Base-by-base conservation (phyloP, 805 yeast genomes). In the Candida saitoana region DNA sequence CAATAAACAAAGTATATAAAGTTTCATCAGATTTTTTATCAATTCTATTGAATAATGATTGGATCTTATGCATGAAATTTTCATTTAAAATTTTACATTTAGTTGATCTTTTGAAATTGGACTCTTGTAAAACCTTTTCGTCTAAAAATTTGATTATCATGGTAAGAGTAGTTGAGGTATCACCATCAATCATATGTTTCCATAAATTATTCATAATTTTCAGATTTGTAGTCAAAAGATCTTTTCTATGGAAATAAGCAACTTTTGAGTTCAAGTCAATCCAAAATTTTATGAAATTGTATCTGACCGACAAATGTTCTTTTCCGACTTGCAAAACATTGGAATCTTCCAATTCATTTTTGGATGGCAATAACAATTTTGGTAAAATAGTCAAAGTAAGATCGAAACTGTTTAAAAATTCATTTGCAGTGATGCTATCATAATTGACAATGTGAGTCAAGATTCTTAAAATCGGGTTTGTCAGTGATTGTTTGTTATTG, bases 21-120 rank as follows among this genome's bases (percentile, higher is more conserved):
- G 69, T 67, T n/a, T 22, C 38, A 38, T 73, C 49, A 18, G 17
- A 48, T 47, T 42, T 56, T 16, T 48, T 56, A 22, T 45, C 62
- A 25, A 47, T 38, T 41, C 52, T 62, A 20, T 39, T 34, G 32
- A 59, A 80, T 3, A 87, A 57, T 3, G 75, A 69, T 25, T 79
- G 75, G 22, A 87, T 49, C 41, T 79, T 79, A 19, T 73, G 70
- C 44, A 88, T 55, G 17, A 82, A 77, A 70, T 84, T 77, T 55
- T 90, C 97, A 51, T 87, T 87, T 53, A 91, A 74, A 12, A 89
- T 74, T 45, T 79, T 78, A 46, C 87, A 76, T 57, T 89, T 90
- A 0, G 88, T 76, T 45, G 82, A 67, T 52, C 80, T 82, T 49
- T 78, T 78, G 56, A 80, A 84, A 9, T 74, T 62, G 2, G 66